Evolutionary conservation across 2,329 filamentous ascomycete genomes (phyloP), one percentile per base, ranked within the genome.

Genomic region (Mycocentrospora acerina): DNA sequence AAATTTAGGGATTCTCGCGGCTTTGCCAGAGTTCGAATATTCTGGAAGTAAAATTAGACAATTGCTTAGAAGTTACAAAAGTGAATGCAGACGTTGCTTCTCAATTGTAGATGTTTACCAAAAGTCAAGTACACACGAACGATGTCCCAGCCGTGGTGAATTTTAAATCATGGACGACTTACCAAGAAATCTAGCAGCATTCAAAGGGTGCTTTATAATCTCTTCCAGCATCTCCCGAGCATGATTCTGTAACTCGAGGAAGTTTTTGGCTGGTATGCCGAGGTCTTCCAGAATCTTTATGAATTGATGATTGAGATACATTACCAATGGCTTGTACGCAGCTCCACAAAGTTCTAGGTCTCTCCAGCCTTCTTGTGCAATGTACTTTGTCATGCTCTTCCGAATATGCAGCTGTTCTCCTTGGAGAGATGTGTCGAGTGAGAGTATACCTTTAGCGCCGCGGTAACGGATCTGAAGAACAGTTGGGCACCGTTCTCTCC

Each of bases 211-310:
- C 0, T 74, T 67, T 0, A 83, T 83, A 31, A 85, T 80, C 9
- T 67, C 65, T 3, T 80, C 76, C 4, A 94, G 70, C 10, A 75
- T 70, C 0, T 74, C 49, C 3, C 93, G 67, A 18, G 83, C 83
- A n/a, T 71, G 68, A 1, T 72, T 69, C 61, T 93, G 88, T 1
- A 88, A 66, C 0, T 72, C 55, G 9, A 85, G 58, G 48, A 95
- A 91, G 60, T 79, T 84, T 0, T 66, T 39, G 1, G 69, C 57
- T 0, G 72, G 59, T 0, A 86, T 81, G 0, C 77, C 76, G 62
- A 91, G 81, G 49, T 94, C 89, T 57, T 95, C 89, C 1, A 95
- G 64, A 4, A 94, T 89, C 60, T 94, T 94, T 68, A 94, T 89
- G 44, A 90, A 74, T 49, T 88, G 87, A 1, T 85, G 81, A 55